phyloP scores from a whole-genome alignment of 352 stramenopile species.

The Phytophthora quininea region DNA sequence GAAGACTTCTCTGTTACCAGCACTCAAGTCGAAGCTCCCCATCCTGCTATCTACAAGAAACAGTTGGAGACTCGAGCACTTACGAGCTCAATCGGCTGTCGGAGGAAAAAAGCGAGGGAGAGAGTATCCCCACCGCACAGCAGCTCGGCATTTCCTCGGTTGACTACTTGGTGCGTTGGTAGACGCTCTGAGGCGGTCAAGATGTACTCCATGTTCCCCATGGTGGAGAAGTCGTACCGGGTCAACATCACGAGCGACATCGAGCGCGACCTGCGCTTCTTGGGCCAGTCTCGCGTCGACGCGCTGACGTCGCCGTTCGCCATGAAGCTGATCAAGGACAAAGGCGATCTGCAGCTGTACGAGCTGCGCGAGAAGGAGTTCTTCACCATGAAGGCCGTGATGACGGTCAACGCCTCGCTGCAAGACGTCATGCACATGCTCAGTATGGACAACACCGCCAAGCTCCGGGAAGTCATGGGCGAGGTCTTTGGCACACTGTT shows the following conservation, averaged over 20 bases:
- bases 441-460: conserved; percentile 69
- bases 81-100: conserved; percentile 24
- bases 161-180: too few species aligned
- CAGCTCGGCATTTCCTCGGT: too few species aligned
- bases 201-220: conserved; percentile 83
- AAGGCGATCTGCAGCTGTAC: conserved; percentile 72
- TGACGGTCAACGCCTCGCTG: conserved; percentile 71
- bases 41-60: conserved; percentile 23
- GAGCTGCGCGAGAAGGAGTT: conserved; percentile 85
- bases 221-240: conserved; percentile 86
- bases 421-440: conserved; percentile 85
- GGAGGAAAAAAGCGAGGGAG: conserved; percentile 18
- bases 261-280: conserved; percentile 83
- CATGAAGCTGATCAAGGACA: conserved; percentile 83
- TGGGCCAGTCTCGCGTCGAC: conserved; percentile 82
- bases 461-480: conserved; percentile 78
- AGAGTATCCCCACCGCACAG: background rate
- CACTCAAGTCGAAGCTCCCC: background rate
- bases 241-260: conserved; percentile 82
- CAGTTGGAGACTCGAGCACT: conserved; percentile 14
- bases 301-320: conserved; percentile 81
- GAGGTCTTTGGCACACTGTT: conserved; percentile 87
- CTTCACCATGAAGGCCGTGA: conserved; percentile 86
- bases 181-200: background rate
- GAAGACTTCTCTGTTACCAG: too few species aligned